Percentiles rank a stretch among this genome's conserved stretches.
These are phyloP conservation scores for Silene latifolia DNA, from an alignment of 148 eudicot genomes.

Conservation along the genomic window DNA sequence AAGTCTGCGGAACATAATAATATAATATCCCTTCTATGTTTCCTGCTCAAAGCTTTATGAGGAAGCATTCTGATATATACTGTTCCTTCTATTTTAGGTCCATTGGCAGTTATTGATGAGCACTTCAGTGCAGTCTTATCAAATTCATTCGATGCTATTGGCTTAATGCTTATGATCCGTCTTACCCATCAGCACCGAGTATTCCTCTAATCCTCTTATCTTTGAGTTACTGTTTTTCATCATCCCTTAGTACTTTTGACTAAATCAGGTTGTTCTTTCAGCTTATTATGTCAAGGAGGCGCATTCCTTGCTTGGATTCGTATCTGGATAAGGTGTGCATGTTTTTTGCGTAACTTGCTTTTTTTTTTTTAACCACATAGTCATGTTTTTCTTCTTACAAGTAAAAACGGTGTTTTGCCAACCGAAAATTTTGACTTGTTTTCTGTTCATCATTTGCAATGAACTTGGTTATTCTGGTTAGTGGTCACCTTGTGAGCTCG, in stretches of 20 bases:
- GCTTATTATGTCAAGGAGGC: slow-evolving; percentile 94
- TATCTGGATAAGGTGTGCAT: slow-evolving; percentile 85
- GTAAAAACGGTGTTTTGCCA: too few relatives aligned
- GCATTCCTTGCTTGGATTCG: slow-evolving; percentile 97
- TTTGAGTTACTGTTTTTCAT: background rate
- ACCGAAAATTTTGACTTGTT: too few relatives aligned
- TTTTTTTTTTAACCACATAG: background rate
- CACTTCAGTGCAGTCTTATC: slow-evolving; percentile 80
- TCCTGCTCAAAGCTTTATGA: background rate
- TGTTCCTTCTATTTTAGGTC: slow-evolving; percentile 48
- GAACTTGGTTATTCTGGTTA: too few relatives aligned
- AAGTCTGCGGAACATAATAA: too few relatives aligned
- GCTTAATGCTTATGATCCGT: slow-evolving; percentile 98
- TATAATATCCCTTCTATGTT: background rate
- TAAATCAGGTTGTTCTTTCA: slow-evolving; percentile 28
- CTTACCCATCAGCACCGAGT: slow-evolving; percentile 98
- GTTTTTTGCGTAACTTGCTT: background rate
- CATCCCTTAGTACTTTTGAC: background rate
- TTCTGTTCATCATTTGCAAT: too few relatives aligned
- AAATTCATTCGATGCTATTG: slow-evolving; percentile 90
- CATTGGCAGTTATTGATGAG: slow-evolving; percentile 82
- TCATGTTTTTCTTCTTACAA: background rate
- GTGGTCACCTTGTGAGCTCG: too few relatives aligned
- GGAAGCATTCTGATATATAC: background rate
- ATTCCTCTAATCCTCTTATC: slow-evolving; percentile 30